These are phyloP conservation scores for Saccharomyces paradoxus DNA, from an alignment of 805 yeast genomes.

Conservation along the genomic window DNA sequence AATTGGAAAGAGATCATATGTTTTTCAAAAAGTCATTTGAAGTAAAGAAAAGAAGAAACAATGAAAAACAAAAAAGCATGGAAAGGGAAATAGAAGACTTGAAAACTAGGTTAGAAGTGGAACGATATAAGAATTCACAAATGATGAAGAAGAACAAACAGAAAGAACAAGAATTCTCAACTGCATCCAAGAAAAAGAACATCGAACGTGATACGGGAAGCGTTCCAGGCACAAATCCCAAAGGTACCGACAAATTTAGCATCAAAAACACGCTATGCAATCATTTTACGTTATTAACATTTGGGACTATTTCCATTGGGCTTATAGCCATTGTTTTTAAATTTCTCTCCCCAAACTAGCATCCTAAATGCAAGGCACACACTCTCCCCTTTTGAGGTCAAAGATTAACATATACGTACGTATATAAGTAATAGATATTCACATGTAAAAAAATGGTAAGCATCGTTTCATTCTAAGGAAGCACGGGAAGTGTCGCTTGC, in stretches of 20 bases:
- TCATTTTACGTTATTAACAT: not conserved
- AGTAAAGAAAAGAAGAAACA: conserved; percentile 1
- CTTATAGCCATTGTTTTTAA: not conserved
- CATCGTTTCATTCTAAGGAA: not conserved
- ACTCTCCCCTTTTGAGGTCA: not conserved
- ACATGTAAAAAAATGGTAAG: not conserved
- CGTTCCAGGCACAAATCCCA: not conserved
- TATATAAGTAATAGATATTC: not conserved
- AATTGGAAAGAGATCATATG: conserved; percentile 4
- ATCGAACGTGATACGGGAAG: not conserved
- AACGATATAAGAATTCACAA: conserved; percentile 9
- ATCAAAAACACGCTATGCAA: not conserved
- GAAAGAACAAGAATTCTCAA: not conserved
- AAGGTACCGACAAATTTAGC: not conserved
- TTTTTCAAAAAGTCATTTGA: conserved; percentile 1
- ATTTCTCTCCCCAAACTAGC: not conserved
- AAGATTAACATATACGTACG: not conserved
- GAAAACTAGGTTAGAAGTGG: conserved; percentile 14
- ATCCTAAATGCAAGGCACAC: not conserved
- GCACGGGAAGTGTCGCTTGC: not conserved
- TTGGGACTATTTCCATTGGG: conserved; percentile 1
- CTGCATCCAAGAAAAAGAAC: not conserved
- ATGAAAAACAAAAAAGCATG: conserved; percentile 9
- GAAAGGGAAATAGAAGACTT: conserved; percentile 14
- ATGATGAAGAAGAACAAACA: conserved; percentile 1